Conservation (phyloP, 495 filamentous ascomycete genomes). For the Trichoderma reesei region DNA sequence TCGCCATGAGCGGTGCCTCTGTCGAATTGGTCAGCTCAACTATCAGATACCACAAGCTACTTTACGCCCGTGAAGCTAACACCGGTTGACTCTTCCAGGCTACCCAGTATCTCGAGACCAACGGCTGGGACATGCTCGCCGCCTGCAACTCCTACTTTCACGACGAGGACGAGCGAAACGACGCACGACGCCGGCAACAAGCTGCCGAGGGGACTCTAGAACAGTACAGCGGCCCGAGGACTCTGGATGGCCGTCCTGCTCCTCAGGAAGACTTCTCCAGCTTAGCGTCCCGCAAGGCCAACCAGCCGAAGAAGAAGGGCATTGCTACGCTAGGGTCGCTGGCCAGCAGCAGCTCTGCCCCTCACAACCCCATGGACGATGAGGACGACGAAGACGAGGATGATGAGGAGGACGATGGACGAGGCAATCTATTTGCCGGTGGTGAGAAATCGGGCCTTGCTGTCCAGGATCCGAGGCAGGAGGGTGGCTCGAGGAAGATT, state of each 20-base stretch:
- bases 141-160: slow-evolving; percentile 63
- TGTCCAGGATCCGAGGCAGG: slow-evolving; percentile 70
- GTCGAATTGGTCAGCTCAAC: slow-evolving; percentile 48
- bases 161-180: slow-evolving; percentile 47
- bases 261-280: slow-evolving; percentile 32
- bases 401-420: slow-evolving; percentile 49
- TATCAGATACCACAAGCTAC: background rate
- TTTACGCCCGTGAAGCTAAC: background rate
- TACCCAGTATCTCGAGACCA: slow-evolving; percentile 55
- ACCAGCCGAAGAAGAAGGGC: slow-evolving; percentile 35
- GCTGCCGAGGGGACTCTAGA: slow-evolving; percentile 18
- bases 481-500: slow-evolving; percentile 52
- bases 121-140: slow-evolving; percentile 57
- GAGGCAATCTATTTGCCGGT: slow-evolving; percentile 82
- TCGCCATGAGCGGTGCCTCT: slow-evolving; percentile 55
- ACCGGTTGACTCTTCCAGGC: slow-evolving; percentile 42
- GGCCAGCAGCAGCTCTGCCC: slow-evolving; percentile 27
- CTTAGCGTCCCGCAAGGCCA: slow-evolving; percentile 18
- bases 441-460: slow-evolving; percentile 95
- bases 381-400: slow-evolving; percentile 51
- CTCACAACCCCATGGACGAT: slow-evolving; percentile 45
- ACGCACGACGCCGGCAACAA: slow-evolving; percentile 17
- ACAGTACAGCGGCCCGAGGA: slow-evolving; percentile 45
- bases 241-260: slow-evolving; percentile 45
- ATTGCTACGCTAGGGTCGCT: slow-evolving; percentile 50